Percentiles rank a stretch among this genome's conserved stretches.
Evolutionary conservation across 1,139 yeast genomes (phyloP).

Genomic region (Taphrina deformans): DNA sequence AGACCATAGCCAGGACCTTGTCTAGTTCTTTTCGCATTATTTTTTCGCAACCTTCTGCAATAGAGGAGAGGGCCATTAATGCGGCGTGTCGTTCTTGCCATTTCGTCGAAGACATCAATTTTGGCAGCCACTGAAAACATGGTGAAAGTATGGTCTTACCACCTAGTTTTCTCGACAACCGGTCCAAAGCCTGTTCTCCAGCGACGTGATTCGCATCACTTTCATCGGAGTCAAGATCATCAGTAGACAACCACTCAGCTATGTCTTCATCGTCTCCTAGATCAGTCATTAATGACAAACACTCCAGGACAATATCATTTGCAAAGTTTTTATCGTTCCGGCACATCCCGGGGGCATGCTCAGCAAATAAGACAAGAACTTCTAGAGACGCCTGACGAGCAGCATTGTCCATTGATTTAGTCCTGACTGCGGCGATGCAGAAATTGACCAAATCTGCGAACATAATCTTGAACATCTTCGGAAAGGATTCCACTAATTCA

Average conservation of each 20-base stretch:
- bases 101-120: constrained; percentile 67
- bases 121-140: constrained; percentile 79
- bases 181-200: constrained; percentile 89
- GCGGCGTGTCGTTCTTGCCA: constrained; percentile 99
- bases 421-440: constrained; percentile 75
- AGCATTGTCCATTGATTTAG: constrained; percentile 71
- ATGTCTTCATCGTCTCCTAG: constrained; percentile 75
- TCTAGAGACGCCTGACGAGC: constrained; percentile 88
- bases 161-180: constrained; percentile 78
- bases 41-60: constrained; percentile 96
- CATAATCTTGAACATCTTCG: constrained; percentile 89
- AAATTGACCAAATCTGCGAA: constrained; percentile 83
- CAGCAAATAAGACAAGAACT: constrained; percentile 83
- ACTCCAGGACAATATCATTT: constrained; percentile 66
- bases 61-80: constrained; percentile 91
- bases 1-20: constrained; percentile 73
- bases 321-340: constrained; percentile 74
- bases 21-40: constrained; percentile 81
- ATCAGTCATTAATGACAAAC: constrained; percentile 86
- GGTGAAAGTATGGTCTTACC: constrained; percentile 85
- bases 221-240: constrained; percentile 72
- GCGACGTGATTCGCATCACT: constrained; percentile 76
- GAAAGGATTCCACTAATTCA: constrained; percentile 89
- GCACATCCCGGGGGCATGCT: constrained; percentile 94
- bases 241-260: constrained; percentile 75